Conservation (phyloP, 169 alveolate genomes). For the Plasmodium fragile region DNA sequence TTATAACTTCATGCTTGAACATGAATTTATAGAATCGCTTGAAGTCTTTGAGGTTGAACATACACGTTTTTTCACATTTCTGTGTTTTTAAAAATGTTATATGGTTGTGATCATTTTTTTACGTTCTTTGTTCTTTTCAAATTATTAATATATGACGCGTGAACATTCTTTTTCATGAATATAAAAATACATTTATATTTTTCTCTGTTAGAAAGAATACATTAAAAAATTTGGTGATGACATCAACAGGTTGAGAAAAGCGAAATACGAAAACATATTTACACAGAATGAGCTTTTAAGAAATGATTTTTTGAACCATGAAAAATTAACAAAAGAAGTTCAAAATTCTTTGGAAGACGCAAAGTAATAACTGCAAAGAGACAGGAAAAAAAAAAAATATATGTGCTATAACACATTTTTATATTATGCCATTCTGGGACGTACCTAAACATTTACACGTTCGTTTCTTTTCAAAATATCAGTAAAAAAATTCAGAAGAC, state of each 20-base stretch:
- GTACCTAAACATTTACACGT: not conserved
- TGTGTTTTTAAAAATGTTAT: slow-evolving; percentile 2
- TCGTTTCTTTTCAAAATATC: slow-evolving; percentile 9
- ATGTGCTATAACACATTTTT: not conserved
- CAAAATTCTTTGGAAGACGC: slow-evolving; percentile 73
- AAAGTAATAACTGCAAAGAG: slow-evolving; percentile 32
- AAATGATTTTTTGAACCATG: slow-evolving; percentile 65
- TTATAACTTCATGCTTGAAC: slow-evolving; percentile 67
- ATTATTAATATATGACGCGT: not conserved
- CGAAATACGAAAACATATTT: slow-evolving; percentile 40
- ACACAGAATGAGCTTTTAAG: slow-evolving; percentile 70
- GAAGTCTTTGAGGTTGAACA: slow-evolving; percentile 71
- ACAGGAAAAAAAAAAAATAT: not conserved
- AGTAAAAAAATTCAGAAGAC: slow-evolving; percentile 73
- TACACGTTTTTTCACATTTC: not conserved
- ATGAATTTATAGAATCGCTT: slow-evolving; percentile 66
- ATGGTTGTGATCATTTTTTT: slow-evolving; percentile 3
- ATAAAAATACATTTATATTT: slow-evolving; percentile 8
- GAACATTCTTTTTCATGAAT: slow-evolving; percentile 33
- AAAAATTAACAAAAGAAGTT: slow-evolving; percentile 58
- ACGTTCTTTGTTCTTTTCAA: slow-evolving; percentile 4
- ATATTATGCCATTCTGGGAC: not conserved
- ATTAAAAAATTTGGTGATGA: slow-evolving; percentile 52
- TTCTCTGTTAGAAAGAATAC: slow-evolving; percentile 62
- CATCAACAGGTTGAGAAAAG: slow-evolving; percentile 48